Evolutionary conservation across 345 rosid species (phyloP), one percentile per base, ranked within the genome.

Genomic region (Syzygium jambos): DNA sequence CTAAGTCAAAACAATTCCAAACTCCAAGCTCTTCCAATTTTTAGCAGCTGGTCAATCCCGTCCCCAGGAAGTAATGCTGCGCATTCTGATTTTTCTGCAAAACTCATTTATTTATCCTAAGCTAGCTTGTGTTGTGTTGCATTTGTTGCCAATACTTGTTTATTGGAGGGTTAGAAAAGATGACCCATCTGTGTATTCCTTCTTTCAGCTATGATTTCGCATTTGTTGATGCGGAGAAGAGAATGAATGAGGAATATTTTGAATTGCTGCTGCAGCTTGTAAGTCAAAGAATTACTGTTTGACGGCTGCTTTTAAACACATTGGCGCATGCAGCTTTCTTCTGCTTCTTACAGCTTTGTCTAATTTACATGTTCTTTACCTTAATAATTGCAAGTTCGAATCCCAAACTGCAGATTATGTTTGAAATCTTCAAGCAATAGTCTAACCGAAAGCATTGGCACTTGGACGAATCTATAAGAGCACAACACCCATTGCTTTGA

Each of bases 171-270:
- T 15, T 7, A 84, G 34, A 5, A 53, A 52, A 34, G 61, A n/a
- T 52, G 46, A 52, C 49, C 52, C 25, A 52, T 34, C 17, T 85
- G 41, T 65, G 46, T 85, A 43, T 65, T 87, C 6, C 84, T 87
- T 87, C 85, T 83, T 85, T 88, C 92, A 97, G 99, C 92, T 97
- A 93, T 89, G 99, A 97, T 93, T 97, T 97, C 91, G 98, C 99
- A 88, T 96, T 97, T 90, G 94, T 97, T 46, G 98, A 96, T 95
- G 98, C 98, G 15, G 98, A 97, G 89, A 97, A 97, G 93, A 95
- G 93, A 92, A 96, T 94, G 99, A 93, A 92, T 91, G 95, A 95
- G 91, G 96, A 96, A 83, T 97, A 96, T 89, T 97, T 93, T 25
- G 98, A 97, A 91, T 87, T 95, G 91, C 95, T 97, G 61, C 92